Percentiles rank a stretch among this genome's conserved stretches.
phyloP scores from a whole-genome alignment of 2,329 filamentous ascomycete species.

The Aspergillus pseudoviridinutans region DNA sequence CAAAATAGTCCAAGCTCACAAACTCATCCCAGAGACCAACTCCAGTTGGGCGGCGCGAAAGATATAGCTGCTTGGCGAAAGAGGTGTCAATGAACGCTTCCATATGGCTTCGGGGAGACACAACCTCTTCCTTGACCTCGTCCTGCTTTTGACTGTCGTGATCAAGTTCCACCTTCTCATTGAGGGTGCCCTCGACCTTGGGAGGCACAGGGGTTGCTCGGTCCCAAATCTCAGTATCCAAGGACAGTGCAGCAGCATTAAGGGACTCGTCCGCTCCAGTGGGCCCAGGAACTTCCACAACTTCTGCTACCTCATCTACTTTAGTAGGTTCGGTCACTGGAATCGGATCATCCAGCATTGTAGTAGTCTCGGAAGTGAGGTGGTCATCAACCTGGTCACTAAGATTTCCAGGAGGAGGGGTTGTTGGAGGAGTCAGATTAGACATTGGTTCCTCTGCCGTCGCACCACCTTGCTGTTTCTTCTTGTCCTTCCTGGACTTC shows the following conservation, averaged over 20 bases:
- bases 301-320: neutral
- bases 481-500: slow-evolving; percentile 27
- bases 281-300: slow-evolving; percentile 1
- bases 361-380: slow-evolving; percentile 2
- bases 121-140: neutral
- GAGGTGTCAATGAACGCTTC: slow-evolving; percentile 32
- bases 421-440: slow-evolving; percentile 37
- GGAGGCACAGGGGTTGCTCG: slow-evolving; percentile 7
- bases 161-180: neutral
- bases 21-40: slow-evolving; percentile 40
- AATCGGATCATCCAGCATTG: slow-evolving; percentile 6
- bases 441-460: slow-evolving; percentile 21
- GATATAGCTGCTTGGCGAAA: slow-evolving; percentile 32
- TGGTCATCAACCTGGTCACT: slow-evolving; percentile 9
- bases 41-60: slow-evolving; percentile 26
- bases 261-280: neutral
- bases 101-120: slow-evolving; percentile 2
- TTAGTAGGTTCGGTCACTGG: neutral
- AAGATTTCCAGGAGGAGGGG: slow-evolving; percentile 28
- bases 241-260: neutral
- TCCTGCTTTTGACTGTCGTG: neutral
- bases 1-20: slow-evolving; percentile 30
- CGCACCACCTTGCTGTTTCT: slow-evolving; percentile 20
- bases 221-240: slow-evolving; percentile 11
- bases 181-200: neutral